Percentiles rank a stretch among this genome's conserved stretches.
phyloP scores from a whole-genome alignment of 768 basidiomycete species.

The Termitomyces sp. region DNA sequence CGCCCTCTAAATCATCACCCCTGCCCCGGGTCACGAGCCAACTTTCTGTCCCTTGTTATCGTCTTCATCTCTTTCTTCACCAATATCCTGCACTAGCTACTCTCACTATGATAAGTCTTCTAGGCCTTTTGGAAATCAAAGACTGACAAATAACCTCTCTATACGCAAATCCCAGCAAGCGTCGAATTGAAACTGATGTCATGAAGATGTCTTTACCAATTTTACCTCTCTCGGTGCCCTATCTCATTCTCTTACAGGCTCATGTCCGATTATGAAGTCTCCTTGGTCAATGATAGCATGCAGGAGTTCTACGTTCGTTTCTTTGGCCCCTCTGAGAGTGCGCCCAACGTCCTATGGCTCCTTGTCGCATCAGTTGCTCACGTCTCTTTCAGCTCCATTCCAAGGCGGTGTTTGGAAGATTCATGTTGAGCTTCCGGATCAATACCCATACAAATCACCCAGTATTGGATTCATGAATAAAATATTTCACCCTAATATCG shows the following conservation, averaged over 20 bases:
- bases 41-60: conserved; percentile 6
- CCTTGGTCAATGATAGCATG: conserved; percentile 97
- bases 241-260: conserved; percentile 45
- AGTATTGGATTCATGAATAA: conserved; percentile 99
- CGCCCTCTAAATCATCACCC: not conserved
- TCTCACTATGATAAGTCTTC: conserved; percentile 56
- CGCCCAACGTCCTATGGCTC: conserved; percentile 24
- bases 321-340: conserved; percentile 91
- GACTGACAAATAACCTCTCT: conserved; percentile 16
- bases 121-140: not conserved
- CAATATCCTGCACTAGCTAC: not conserved
- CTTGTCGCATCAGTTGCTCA: conserved; percentile 1
- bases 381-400: conserved; percentile 70
- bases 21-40: conserved; percentile 3
- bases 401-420: conserved; percentile 99
- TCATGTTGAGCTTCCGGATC: conserved; percentile 96
- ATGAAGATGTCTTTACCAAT: conserved; percentile 83
- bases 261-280: conserved; percentile 99
- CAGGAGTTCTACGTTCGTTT: conserved; percentile 98
- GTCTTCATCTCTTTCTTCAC: conserved; percentile 3
- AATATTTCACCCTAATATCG: conserved; percentile 99
- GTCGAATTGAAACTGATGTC: conserved; percentile 97
- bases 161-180: conserved; percentile 80
- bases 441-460: conserved; percentile 98
- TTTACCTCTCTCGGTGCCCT: conserved; percentile 8